These are phyloP conservation scores for Groenewaldozyma auringiensis DNA, from an alignment of 1,139 yeast species.

Conservation along the genomic window DNA sequence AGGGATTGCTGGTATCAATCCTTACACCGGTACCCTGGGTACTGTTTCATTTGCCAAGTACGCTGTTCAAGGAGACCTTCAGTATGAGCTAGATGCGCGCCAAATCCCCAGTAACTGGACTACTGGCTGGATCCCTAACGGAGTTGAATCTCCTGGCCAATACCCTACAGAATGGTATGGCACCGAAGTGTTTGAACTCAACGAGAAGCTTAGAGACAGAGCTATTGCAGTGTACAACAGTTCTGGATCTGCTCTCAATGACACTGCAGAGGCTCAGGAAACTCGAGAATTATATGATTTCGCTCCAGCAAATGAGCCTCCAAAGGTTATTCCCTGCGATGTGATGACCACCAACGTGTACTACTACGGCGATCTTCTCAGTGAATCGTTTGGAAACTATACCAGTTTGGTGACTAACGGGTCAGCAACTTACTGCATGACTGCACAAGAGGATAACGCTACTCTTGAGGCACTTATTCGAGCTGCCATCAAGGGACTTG, in stretches of 20 bases:
- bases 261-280: constrained; percentile 41
- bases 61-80: constrained; percentile 57
- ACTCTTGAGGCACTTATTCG: constrained; percentile 53
- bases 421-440: constrained; percentile 51
- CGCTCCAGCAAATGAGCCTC: constrained; percentile 45
- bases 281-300: constrained; percentile 44
- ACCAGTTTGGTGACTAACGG: constrained; percentile 50
- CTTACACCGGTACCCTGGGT: constrained; percentile 41
- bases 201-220: constrained; percentile 50
- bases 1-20: constrained; percentile 64
- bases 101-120: constrained; percentile 48
- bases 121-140: constrained; percentile 53
- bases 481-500: constrained; percentile 47
- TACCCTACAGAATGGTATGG: constrained; percentile 56
- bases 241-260: constrained; percentile 15
- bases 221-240: constrained; percentile 44
- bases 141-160: constrained; percentile 42
- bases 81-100: constrained; percentile 48
- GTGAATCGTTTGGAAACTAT: constrained; percentile 44
- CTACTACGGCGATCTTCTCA: constrained; percentile 48
- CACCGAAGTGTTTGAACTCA: constrained; percentile 58
- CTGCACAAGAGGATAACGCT: constrained; percentile 67
- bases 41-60: constrained; percentile 55
- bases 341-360: constrained; percentile 54
- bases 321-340: constrained; percentile 50